Percentiles rank a stretch among this genome's conserved stretches.
Evolutionary conservation across 2,329 filamentous ascomycete genomes (phyloP).

Genomic region (Geosmithia putterillii): DNA sequence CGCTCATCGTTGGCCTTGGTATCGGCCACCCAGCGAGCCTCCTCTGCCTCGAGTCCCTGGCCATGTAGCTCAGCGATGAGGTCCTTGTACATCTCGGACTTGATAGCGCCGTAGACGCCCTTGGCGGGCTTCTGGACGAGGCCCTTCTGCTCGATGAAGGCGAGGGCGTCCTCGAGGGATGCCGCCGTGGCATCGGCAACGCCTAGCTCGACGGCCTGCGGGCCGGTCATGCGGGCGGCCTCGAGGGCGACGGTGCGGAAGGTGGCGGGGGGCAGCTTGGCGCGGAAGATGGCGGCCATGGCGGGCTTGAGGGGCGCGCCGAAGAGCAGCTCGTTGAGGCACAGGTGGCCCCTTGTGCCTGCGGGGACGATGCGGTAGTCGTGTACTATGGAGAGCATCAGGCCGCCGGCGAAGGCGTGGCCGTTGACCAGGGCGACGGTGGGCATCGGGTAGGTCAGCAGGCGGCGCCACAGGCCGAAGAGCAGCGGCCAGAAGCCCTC

Average conservation of each 20-base stretch:
- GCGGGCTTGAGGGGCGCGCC: constrained; percentile 62
- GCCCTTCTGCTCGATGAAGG: constrained; percentile 44
- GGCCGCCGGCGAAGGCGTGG: constrained; percentile 70
- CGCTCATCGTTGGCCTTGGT: constrained; percentile 26
- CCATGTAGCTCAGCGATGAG: constrained; percentile 45
- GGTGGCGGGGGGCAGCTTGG: constrained; percentile 46
- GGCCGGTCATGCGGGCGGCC: constrained; percentile 52
- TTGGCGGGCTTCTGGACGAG: constrained; percentile 50
- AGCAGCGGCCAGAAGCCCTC: constrained; percentile 51
- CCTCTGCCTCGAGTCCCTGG: constrained; percentile 33
- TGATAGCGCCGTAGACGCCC: constrained; percentile 59
- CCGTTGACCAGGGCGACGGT: constrained; percentile 70
- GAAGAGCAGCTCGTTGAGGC: constrained; percentile 73
- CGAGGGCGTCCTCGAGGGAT: constrained; percentile 49
- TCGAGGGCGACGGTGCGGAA: constrained; percentile 62
- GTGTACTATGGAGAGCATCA: constrained; percentile 72
- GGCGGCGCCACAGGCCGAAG: constrained; percentile 51
- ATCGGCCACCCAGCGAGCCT: constrained; percentile 32
- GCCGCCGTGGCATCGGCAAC: constrained; percentile 58
- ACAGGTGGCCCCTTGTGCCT: constrained; percentile 53
- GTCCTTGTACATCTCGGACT: constrained; percentile 64
- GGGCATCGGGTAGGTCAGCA: constrained; percentile 58
- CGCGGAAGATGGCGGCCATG: constrained; percentile 63
- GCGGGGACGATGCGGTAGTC: constrained; percentile 73
- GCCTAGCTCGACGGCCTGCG: constrained; percentile 50